Evolutionary conservation across 805 yeast genomes (phyloP).

Genomic region (Nakazawaea sp.): DNA sequence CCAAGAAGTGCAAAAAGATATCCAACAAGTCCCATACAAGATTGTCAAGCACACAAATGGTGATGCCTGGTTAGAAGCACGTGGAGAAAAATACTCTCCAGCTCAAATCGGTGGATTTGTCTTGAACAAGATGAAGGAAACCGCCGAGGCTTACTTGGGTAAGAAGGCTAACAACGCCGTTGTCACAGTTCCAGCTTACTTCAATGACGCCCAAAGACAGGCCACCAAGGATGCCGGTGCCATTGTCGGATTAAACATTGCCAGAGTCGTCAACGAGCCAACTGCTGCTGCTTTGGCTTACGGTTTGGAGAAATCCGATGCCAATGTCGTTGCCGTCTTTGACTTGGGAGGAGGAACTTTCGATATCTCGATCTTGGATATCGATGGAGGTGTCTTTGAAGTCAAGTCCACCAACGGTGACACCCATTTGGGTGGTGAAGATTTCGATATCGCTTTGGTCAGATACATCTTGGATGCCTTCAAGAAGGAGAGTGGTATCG

Average conservation of each 20-base stretch:
- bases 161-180: slow-evolving; percentile 85
- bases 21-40: slow-evolving; percentile 54
- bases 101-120: slow-evolving; percentile 67
- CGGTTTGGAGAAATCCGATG: slow-evolving; percentile 75
- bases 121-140: slow-evolving; percentile 96
- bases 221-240: slow-evolving; percentile 97
- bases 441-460: slow-evolving; percentile 80
- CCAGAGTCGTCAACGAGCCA: slow-evolving; percentile 87
- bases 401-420: slow-evolving; percentile 97
- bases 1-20: slow-evolving; percentile 63
- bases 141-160: slow-evolving; percentile 89
- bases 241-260: slow-evolving; percentile 87
- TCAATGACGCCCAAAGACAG: slow-evolving; percentile 88
- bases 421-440: slow-evolving; percentile 91
- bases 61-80: slow-evolving; percentile 60
- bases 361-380: slow-evolving; percentile 93
- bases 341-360: slow-evolving; percentile 99
- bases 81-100: slow-evolving; percentile 48
- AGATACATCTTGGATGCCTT: slow-evolving; percentile 62
- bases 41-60: slow-evolving; percentile 55
- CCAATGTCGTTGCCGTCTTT: slow-evolving; percentile 75
- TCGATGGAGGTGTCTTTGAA: slow-evolving; percentile 96
- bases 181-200: slow-evolving; percentile 86
- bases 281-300: slow-evolving; percentile 93
- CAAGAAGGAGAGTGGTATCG: slow-evolving; percentile 46